Base-by-base conservation (phyloP, 208 protist species). In the Acanthamoeba quina region DNA sequence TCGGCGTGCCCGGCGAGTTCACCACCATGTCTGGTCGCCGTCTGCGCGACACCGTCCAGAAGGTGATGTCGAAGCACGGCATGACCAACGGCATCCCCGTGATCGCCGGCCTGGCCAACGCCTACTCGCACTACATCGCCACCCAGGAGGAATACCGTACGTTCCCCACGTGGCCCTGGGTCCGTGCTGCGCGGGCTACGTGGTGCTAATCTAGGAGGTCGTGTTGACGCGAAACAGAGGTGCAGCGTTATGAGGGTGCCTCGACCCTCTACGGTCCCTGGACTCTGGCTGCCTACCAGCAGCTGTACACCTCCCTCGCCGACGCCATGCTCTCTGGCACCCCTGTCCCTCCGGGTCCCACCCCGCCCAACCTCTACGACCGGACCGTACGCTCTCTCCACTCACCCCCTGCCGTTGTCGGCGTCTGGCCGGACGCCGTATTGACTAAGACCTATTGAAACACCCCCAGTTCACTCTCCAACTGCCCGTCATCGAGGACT, bases 11-110 rank as follows among this genome's bases (percentile, higher is more conserved):
- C 60, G 94, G 94, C 70, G 96, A 97, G 70, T 96, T 97, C 78
- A 96, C 96, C 11, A 97, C 96, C 68, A 97, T 97, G 96, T 94
- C 96, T 62, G 96, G 96, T 6, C 85, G 96, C 34, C 78, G 96
- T 58, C 54, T 96, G 21, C 86, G 95, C 66, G 88, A 97, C 31
- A 93, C 93, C 60, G 85, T 60, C 10, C 41, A 93, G 64, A 11
- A 78, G n/a, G 62, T 93, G 9, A 62, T 82, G 70, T n/a, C 29
- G 29, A 78, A 70, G 41, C n/a, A 93, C 62, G 88, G 88, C 24
- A 93, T 82, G 70, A 70, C n/a, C 44, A 54, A 93, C 44, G 62
- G 62, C 70, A 93, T 93, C 13, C 88, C 88, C n/a, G 52, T 95
- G 29, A 88, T 95, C 47, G 52, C 86, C n/a, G 93, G 93, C 34